Evolutionary conservation across 768 basidiomycete species (phyloP).

Genomic region (Amanita rimosa): DNA sequence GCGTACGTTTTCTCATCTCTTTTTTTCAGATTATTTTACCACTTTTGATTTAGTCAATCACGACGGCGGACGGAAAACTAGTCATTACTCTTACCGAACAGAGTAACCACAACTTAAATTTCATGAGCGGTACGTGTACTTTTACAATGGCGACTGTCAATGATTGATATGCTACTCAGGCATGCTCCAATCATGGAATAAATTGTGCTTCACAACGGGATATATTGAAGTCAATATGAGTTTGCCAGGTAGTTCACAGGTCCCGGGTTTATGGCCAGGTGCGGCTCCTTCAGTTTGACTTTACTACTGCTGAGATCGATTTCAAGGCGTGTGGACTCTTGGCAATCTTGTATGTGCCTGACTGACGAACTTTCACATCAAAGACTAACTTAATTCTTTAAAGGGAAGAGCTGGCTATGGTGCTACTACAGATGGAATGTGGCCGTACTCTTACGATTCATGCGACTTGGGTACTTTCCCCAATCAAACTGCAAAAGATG

Average conservation of each 20-base stretch:
- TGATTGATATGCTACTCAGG: slow-evolving; percentile 20
- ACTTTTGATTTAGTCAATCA: slow-evolving; percentile 35
- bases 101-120: slow-evolving; percentile 71
- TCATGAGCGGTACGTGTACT: slow-evolving; percentile 51
- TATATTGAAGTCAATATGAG: slow-evolving; percentile 80
- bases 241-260: slow-evolving; percentile 48
- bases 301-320: not conserved
- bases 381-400: slow-evolving; percentile 13
- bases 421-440: slow-evolving; percentile 77
- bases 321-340: slow-evolving; percentile 59
- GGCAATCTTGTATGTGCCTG: slow-evolving; percentile 47
- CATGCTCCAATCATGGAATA: slow-evolving; percentile 85
- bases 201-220: slow-evolving; percentile 89
- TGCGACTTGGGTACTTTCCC: slow-evolving; percentile 85
- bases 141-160: slow-evolving; percentile 17
- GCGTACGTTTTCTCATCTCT: slow-evolving; percentile 25
- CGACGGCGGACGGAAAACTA: slow-evolving; percentile 67
- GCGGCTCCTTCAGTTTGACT: slow-evolving; percentile 12
- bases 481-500: slow-evolving; percentile 59
- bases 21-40: not conserved
- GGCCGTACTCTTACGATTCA: slow-evolving; percentile 76
- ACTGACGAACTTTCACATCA: not conserved
- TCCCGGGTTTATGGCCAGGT: slow-evolving; percentile 84
- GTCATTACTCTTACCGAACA: slow-evolving; percentile 71
- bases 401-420: slow-evolving; percentile 84